phyloP scores from a whole-genome alignment of 2,329 filamentous ascomycete genomes.

The Venturia asperata region DNA sequence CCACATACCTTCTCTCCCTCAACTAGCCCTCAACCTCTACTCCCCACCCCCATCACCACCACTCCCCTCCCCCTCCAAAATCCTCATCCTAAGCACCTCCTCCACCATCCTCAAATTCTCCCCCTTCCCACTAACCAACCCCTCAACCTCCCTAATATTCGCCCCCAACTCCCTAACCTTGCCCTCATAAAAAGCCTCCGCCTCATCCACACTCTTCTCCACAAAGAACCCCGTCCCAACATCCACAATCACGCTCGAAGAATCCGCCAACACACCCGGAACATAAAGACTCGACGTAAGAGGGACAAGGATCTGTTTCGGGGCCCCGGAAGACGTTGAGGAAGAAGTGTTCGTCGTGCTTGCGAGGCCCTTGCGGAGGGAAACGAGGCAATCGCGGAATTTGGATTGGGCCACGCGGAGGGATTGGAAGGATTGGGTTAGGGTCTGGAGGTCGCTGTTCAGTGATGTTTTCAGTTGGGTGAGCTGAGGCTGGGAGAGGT shows the following conservation, averaged over 20 bases:
- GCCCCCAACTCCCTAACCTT: constrained; percentile 60
- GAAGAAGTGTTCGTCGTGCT: constrained; percentile 20
- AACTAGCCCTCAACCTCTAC: not conserved
- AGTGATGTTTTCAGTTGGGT: constrained; percentile 91
- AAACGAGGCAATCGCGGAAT: constrained; percentile 81
- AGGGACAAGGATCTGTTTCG: constrained; percentile 67
- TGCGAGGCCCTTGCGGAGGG: constrained; percentile 56
- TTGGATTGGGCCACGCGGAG: constrained; percentile 84
- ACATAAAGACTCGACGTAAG: constrained; percentile 94
- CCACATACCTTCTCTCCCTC: not conserved
- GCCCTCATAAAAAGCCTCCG: constrained; percentile 57
- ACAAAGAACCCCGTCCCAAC: constrained; percentile 92
- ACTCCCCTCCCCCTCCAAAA: not conserved
- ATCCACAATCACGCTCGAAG: constrained; percentile 77
- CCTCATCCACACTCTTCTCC: constrained; percentile 66
- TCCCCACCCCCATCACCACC: not conserved
- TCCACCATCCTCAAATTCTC: constrained; percentile 80
- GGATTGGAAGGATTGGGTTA: constrained; percentile 83
- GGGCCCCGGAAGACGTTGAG: not conserved
- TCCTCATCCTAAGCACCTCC: constrained; percentile 42
- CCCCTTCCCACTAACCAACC: constrained; percentile 67
- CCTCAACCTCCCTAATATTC: constrained; percentile 61
- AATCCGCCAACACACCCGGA: constrained; percentile 67
- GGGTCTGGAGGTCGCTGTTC: constrained; percentile 90
- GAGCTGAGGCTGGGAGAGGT: constrained; percentile 77